Evolutionary conservation across 23 red algal genomes (phyloP).

Genomic region (Gracilaria domingensis): DNA sequence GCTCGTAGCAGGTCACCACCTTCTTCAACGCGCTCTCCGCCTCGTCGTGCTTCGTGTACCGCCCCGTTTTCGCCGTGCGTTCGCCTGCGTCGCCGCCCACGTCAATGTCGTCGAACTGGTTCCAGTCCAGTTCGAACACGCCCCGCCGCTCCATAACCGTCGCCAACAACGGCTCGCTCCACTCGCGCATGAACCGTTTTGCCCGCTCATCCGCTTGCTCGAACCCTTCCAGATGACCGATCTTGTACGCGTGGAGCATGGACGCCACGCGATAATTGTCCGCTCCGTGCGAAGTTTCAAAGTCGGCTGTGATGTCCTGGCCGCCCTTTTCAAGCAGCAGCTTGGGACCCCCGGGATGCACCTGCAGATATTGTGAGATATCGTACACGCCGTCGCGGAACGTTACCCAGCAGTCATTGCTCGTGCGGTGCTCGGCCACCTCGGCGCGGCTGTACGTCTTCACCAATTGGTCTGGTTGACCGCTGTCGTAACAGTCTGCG

Average conservation of each 20-base stretch:
- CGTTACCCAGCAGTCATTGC: conserved; percentile 7
- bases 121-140: conserved; percentile 42
- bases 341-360: conserved; percentile 35
- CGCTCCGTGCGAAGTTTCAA: conserved; percentile 14
- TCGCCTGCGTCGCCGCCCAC: neutral
- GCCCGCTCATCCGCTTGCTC: neutral
- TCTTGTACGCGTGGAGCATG: conserved; percentile 32
- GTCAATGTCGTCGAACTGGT: neutral
- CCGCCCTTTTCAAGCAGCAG: conserved; percentile 27
- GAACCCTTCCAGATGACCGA: conserved; percentile 13
- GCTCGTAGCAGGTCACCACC: neutral
- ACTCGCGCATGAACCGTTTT: neutral
- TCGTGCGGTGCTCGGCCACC: neutral
- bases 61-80: neutral
- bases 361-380: conserved; percentile 24
- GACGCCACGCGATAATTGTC: conserved; percentile 34
- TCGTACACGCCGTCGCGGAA: conserved; percentile 39
- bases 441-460: neutral
- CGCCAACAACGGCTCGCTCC: neutral
- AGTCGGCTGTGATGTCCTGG: conserved; percentile 27
- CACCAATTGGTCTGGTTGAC: neutral
- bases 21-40: neutral
- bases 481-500: conserved; percentile 26
- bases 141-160: neutral
- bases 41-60: neutral